Evolutionary conservation across 2,329 filamentous ascomycete species (phyloP).

Genomic region (Trichoderma aggressivum): DNA sequence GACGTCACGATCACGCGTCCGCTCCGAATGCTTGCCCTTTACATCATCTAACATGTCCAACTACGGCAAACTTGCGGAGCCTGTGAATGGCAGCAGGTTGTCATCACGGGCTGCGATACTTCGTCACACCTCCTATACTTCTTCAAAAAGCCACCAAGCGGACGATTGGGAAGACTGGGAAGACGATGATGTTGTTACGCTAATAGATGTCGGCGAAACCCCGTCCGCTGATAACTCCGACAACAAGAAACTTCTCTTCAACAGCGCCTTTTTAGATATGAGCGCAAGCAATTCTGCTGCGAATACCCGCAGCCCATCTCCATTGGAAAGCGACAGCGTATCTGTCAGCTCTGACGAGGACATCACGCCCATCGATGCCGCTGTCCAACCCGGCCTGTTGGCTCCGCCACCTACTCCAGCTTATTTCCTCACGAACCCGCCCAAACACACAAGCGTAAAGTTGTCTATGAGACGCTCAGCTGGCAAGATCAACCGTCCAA

Average conservation of each 20-base stretch:
- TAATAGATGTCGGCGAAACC: conserved; percentile 36
- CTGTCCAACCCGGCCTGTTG: background rate
- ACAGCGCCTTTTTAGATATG: background rate
- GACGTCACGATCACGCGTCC: background rate
- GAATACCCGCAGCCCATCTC: conserved; percentile 8
- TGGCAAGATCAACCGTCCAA: conserved; percentile 45
- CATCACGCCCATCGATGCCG: conserved; percentile 5
- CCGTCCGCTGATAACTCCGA: conserved; percentile 25
- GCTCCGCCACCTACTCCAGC: conserved; percentile 21
- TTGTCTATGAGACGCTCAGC: conserved; percentile 35
- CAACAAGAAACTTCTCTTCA: background rate
- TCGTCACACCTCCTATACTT: conserved; percentile 19
- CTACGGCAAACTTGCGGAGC: conserved; percentile 16
- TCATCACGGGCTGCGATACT: conserved; percentile 16
- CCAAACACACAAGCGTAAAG: conserved; percentile 23
- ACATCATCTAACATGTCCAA: conserved; percentile 21
- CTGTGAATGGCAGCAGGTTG: background rate
- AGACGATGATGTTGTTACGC: conserved; percentile 44
- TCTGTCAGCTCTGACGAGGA: conserved; percentile 7
- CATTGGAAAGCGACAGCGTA: conserved; percentile 22
- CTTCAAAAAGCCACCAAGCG: conserved; percentile 21
- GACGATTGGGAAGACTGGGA: conserved; percentile 56
- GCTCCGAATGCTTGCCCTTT: background rate
- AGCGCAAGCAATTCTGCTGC: conserved; percentile 3
- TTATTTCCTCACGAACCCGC: conserved; percentile 20